phyloP scores from a whole-genome alignment of 495 filamentous ascomycete species.

The Patellaria atrata region DNA sequence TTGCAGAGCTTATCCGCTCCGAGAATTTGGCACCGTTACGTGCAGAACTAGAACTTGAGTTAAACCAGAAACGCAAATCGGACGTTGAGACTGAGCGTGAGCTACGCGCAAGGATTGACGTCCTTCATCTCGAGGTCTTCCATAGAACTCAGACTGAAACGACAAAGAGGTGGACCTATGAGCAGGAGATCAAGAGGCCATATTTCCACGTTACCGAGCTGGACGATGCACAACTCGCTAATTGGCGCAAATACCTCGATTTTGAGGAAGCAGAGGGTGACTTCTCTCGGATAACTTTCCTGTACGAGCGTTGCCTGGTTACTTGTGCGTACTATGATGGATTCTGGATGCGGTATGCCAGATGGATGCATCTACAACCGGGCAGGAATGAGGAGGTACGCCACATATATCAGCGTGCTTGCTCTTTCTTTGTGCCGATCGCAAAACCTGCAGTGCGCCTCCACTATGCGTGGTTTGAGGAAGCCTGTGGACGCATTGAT shows the following conservation, averaged over 20 bases:
- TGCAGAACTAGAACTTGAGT: slow-evolving; percentile 51
- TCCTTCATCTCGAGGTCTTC: slow-evolving; percentile 68
- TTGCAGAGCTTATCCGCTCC: slow-evolving; percentile 54
- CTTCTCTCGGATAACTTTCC: slow-evolving; percentile 56
- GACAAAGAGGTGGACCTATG: slow-evolving; percentile 87
- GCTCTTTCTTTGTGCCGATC: slow-evolving; percentile 73
- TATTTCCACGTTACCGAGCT: slow-evolving; percentile 96
- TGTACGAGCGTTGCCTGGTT: slow-evolving; percentile 89
- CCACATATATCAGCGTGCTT: slow-evolving; percentile 82
- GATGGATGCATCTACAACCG: slow-evolving; percentile 81
- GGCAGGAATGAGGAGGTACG: slow-evolving; percentile 83
- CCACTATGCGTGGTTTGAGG: slow-evolving; percentile 90
- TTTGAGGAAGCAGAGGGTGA: slow-evolving; percentile 84
- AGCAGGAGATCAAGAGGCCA: slow-evolving; percentile 86
- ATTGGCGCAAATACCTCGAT: slow-evolving; percentile 94
- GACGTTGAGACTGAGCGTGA: slow-evolving; percentile 78
- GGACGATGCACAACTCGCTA: slow-evolving; percentile 70
- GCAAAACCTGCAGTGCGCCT: slow-evolving; percentile 63
- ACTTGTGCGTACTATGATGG: slow-evolving; percentile 91
- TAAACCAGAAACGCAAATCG: slow-evolving; percentile 32
- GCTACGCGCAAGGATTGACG: slow-evolving; percentile 63
- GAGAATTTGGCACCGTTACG: slow-evolving; percentile 57
- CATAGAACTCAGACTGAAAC: slow-evolving; percentile 74
- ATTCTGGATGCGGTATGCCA: slow-evolving; percentile 94
- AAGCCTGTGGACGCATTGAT: slow-evolving; percentile 59